Base-by-base conservation (phyloP, 2,329 filamentous ascomycete genomes). In the Cercospora sp. region DNA sequence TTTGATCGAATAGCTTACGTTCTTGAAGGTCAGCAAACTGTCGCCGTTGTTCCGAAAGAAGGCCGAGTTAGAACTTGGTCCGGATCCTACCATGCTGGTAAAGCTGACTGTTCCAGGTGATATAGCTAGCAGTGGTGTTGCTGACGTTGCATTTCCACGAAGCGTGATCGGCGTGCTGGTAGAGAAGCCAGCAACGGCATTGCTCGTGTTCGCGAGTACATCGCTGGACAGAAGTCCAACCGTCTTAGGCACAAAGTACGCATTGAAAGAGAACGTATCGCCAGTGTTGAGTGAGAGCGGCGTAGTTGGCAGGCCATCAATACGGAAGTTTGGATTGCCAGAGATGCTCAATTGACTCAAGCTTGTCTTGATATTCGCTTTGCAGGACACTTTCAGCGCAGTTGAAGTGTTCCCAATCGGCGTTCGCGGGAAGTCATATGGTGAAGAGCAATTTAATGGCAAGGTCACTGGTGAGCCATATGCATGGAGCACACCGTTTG, bases 151-250 rank as follows among this genome's bases (percentile, higher is more conserved):
- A 20, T 36, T 63, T 10, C 65, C 65, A 33, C 45, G 51, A 9
- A 67, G 26, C 3, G 60, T 67, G 28, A 67, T 57, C 26, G 65
- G 65, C 7, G 65, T 63, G 10, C 45, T 62, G n/a, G 45, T 48
- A 23, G 65, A 63, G 23, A 36, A 66, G 48, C 65, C 65, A 12
- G 65, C 53, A 5, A 36, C 65, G n/a, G n/a, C 33, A 60, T 67
- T 67, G 31, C 20, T 63, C 18, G 65, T 67, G 9, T 58, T 59
- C 23, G 53, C 40, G 16, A 59, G 12, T 0, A 67, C 55, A 18
- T 67, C 65, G 26, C 65, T 67, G 7, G 65, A 67, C 12, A 67
- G 65, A 12, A 53, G 42, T 1, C 65, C 65, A 16, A 67, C 65
- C 8, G 48, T 40, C 20, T 48, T 59, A 5, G 65, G 65, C n/a